Conservation (phyloP, 2,329 filamentous ascomycete genomes). For the Davidsoniella eucalypti region DNA sequence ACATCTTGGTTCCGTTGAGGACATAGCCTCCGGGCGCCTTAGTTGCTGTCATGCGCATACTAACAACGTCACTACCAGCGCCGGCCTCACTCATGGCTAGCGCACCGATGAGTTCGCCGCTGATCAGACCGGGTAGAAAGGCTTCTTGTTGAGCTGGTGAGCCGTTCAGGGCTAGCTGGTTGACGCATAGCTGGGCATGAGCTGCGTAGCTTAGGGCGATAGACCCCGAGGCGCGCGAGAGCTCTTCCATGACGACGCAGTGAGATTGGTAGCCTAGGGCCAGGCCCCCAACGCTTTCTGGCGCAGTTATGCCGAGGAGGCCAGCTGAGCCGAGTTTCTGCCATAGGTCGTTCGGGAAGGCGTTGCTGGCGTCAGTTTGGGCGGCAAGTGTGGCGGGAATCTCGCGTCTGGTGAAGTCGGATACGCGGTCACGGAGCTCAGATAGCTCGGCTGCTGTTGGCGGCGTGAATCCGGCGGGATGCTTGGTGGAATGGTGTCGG, state of each 20-base stretch:
- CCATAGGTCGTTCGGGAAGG: conserved; percentile 87
- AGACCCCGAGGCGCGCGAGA: conserved; percentile 69
- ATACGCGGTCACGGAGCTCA: conserved; percentile 68
- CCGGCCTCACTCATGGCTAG: conserved; percentile 91
- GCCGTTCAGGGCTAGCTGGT: conserved; percentile 87
- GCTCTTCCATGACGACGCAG: conserved; percentile 87
- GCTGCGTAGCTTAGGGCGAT: conserved; percentile 88
- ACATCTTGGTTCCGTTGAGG: conserved; percentile 91
- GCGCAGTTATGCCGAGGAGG: conserved; percentile 81
- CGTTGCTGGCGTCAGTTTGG: conserved; percentile 69
- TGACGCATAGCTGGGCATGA: conserved; percentile 90
- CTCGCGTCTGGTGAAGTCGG: conserved; percentile 79
- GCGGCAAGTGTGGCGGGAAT: conserved; percentile 71
- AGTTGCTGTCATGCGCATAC: conserved; percentile 78
- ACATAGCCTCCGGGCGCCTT: conserved; percentile 70
- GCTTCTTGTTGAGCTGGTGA: conserved; percentile 59
- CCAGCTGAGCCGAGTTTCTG: conserved; percentile 80
- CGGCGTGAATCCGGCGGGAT: conserved; percentile 45
- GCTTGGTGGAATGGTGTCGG: conserved; percentile 37
- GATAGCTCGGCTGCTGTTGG: conserved; percentile 58
- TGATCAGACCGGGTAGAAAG: conserved; percentile 66
- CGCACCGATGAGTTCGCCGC: conserved; percentile 67
- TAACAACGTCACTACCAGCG: conserved; percentile 83
- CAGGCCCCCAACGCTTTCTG: conserved; percentile 79
- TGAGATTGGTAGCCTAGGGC: conserved; percentile 94